Evolutionary conservation across 1,284 basidiomycete species (phyloP), one percentile per base, ranked within the genome.

Genomic region (Coniferiporia sulphurascens): DNA sequence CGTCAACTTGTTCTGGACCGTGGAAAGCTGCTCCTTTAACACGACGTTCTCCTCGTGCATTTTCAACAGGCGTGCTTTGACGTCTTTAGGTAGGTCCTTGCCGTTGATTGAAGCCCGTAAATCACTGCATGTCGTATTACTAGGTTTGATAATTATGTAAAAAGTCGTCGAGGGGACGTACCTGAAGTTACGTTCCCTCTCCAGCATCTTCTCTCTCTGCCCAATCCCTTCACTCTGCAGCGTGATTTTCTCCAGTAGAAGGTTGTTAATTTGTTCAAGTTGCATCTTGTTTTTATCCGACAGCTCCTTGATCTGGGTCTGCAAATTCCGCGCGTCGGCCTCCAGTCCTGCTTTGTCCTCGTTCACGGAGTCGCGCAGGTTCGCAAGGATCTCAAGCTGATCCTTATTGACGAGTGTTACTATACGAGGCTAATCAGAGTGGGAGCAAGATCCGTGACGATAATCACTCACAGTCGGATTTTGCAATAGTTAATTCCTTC

Each of bases 241-340:
- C 65, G 83, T 91, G 59, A 97, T 88, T 76, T 98, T 98, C 71
- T 98, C 95, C 58, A 96, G 77, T 1, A 98, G 75, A 41, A 98
- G 78, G 4, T 73, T 81, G 66, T 95, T 94, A 69, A 95, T 85
- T 71, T 96, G 93, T 73, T 95, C 93, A 46, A 95, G 82, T 68
- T 95, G 92, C 86, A 95, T 91, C 67, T 86, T 82, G 70, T 90
- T 91, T 78, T 93, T 94, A 66, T 96, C 93, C 46, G 76, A 76
- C 2, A 92, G 77, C 27, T 88, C 86, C 60, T 81, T 83, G 68
- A 93, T 81, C 65, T 91, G 84, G 50, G 81, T 81, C 67, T 81
- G 84, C 44, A 95, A 72, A 34, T 78, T 77, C 44, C 80, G 77
- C 45, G 91, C 74, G 63, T 93, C 86, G 1, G 76, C 76, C 67